These are phyloP conservation scores for Rhynchospora breviuscula DNA, from an alignment of 176 grass and related monocot genomes.

Conservation along the genomic window DNA sequence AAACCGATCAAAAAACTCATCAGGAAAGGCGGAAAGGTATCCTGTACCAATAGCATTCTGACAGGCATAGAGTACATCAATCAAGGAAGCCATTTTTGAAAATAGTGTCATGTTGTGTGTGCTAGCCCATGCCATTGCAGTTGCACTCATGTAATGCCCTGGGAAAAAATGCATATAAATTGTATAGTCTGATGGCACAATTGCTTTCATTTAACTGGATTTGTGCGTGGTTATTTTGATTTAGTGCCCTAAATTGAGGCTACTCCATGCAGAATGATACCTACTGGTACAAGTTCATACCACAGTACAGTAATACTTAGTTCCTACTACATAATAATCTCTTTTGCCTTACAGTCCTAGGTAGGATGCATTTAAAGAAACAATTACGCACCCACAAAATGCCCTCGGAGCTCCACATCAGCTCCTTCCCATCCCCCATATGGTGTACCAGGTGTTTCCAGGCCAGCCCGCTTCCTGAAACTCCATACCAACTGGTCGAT, in stretches of 20 bases:
- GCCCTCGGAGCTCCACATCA: slow-evolving; percentile 52
- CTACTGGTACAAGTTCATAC: not conserved
- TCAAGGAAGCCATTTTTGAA: slow-evolving; percentile 55
- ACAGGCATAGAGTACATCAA: slow-evolving; percentile 63
- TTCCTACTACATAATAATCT: not conserved
- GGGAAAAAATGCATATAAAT: not conserved
- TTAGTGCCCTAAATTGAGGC: not conserved
- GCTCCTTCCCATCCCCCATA: slow-evolving; percentile 70
- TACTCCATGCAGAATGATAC: not conserved
- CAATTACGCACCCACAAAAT: slow-evolving; percentile 63
- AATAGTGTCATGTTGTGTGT: slow-evolving; percentile 60
- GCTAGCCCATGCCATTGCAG: slow-evolving; percentile 86
- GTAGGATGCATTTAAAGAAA: not conserved
- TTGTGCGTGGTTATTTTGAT: not conserved
- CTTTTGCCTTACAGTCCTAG: not conserved
- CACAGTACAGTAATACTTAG: not conserved
- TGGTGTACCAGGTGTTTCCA: slow-evolving; percentile 45
- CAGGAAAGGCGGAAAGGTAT: slow-evolving; percentile 94
- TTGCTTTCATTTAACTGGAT: not conserved
- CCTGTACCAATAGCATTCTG: slow-evolving; percentile 60
- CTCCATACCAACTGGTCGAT: slow-evolving; percentile 65
- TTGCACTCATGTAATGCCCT: slow-evolving; percentile 93
- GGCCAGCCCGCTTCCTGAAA: slow-evolving; percentile 45
- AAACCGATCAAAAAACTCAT: slow-evolving; percentile 86
- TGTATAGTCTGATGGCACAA: not conserved